Evolutionary conservation across 495 filamentous ascomycete species (phyloP).

Genomic region (Tetracladium setigerum): DNA sequence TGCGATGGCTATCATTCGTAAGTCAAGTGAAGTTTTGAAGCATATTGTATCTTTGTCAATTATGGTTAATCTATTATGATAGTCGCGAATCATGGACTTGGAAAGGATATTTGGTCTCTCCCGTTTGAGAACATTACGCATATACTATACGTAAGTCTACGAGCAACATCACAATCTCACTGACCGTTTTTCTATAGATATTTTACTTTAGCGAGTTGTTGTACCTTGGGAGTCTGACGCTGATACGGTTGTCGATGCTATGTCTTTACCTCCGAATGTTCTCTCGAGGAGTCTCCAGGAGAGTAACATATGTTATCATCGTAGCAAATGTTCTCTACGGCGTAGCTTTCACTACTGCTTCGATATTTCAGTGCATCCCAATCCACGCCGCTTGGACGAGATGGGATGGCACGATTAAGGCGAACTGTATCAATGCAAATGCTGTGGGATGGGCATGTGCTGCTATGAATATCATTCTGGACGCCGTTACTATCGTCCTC

Average conservation of each 20-base stretch:
- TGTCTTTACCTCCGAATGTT: conserved; percentile 15
- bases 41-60: background rate
- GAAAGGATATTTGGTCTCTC: conserved; percentile 40
- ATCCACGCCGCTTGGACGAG: conserved; percentile 13
- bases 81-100: conserved; percentile 34
- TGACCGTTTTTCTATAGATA: background rate
- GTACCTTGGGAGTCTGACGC: conserved; percentile 3
- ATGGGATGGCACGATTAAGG: conserved; percentile 28
- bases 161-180: background rate
- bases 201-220: conserved; percentile 9
- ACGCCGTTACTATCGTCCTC: conserved; percentile 40
- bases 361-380: conserved; percentile 20
- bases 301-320: background rate
- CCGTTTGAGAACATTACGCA: conserved; percentile 36
- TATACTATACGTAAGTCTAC: background rate
- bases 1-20: conserved; percentile 11
- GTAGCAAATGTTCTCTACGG: background rate
- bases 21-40: background rate
- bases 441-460: conserved; percentile 42
- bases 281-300: background rate
- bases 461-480: conserved; percentile 43
- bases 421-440: conserved; percentile 36
- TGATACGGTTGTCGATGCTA: conserved; percentile 12
- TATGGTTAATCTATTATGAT: too few species aligned
- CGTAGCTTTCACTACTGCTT: background rate